Evolutionary conservation across 768 basidiomycete species (phyloP).

Genomic region (Termitomyces sp.): DNA sequence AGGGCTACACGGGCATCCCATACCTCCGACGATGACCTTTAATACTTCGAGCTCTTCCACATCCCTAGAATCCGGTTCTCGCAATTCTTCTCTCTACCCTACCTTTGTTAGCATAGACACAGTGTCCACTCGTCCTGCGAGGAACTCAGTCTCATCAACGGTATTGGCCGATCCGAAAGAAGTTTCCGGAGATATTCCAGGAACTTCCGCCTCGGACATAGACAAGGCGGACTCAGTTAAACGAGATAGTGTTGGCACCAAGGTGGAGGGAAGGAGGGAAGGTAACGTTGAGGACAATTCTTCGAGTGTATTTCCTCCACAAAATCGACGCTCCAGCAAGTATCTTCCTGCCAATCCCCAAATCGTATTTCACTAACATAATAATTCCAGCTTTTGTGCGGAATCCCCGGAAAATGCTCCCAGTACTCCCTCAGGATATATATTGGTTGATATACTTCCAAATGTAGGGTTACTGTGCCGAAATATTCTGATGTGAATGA

Average conservation of each 20-base stretch:
- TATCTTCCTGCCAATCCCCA: neutral
- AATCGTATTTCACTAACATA: neutral
- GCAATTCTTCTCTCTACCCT: constrained; percentile 27
- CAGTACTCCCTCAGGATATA: constrained; percentile 35
- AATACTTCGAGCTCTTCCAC: constrained; percentile 9
- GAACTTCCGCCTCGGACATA: neutral
- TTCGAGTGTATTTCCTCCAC: neutral
- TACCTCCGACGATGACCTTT: constrained; percentile 11
- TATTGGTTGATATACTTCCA: constrained; percentile 54
- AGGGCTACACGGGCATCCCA: constrained; percentile 14
- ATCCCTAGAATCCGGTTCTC: constrained; percentile 16
- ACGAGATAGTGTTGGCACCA: neutral
- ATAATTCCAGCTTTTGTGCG: constrained; percentile 2
- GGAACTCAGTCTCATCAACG: constrained; percentile 2
- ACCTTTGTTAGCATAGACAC: constrained; percentile 22
- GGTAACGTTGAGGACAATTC: neutral
- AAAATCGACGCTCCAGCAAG: neutral
- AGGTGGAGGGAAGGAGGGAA: neutral
- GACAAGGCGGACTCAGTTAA: too few species aligned
- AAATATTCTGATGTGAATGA: neutral
- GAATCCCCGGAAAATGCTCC: constrained; percentile 20
- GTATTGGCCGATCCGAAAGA: neutral
- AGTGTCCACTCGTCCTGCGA: constrained; percentile 6
- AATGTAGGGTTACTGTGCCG: constrained; percentile 27
- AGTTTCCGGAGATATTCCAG: neutral